These are phyloP conservation scores for Deakozyma indianensis DNA, from an alignment of 805 yeast genomes.

Conservation along the genomic window DNA sequence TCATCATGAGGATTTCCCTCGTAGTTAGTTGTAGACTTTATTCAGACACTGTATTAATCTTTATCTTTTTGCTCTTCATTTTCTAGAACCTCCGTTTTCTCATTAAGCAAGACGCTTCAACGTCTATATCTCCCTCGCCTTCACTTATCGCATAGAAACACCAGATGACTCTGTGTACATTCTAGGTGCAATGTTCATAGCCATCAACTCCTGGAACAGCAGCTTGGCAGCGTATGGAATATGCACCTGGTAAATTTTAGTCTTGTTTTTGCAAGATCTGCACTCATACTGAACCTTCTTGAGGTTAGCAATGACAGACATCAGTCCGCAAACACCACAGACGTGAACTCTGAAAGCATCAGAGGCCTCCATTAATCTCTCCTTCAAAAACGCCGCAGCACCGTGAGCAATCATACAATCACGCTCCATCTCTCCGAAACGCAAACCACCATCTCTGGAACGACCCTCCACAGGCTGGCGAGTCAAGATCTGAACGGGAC, in stretches of 20 bases:
- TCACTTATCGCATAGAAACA: constrained; percentile 19
- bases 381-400: constrained; percentile 96
- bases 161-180: constrained; percentile 86
- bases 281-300: constrained; percentile 98
- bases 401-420: constrained; percentile 99
- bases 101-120: too few relatives aligned
- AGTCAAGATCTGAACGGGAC: constrained; percentile 94
- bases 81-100: too few relatives aligned
- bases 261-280: constrained; percentile 96
- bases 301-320: constrained; percentile 94
- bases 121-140: background rate
- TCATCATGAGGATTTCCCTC: too few relatives aligned
- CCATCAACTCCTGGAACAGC: constrained; percentile 97
- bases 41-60: too few relatives aligned
- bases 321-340: constrained; percentile 96
- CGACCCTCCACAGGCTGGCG: constrained; percentile 99
- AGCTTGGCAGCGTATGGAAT: constrained; percentile 98
- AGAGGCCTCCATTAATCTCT: constrained; percentile 96
- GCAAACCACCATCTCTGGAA: constrained; percentile 96
- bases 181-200: constrained; percentile 97
- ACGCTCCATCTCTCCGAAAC: constrained; percentile 99
- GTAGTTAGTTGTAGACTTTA: too few relatives aligned
- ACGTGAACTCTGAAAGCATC: constrained; percentile 98
- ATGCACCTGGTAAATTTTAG: constrained; percentile 93
- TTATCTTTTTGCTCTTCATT: too few relatives aligned